phyloP scores from a whole-genome alignment of 192 early-diverging fungal genomes.

The Umbelopsis isabellina region DNA sequence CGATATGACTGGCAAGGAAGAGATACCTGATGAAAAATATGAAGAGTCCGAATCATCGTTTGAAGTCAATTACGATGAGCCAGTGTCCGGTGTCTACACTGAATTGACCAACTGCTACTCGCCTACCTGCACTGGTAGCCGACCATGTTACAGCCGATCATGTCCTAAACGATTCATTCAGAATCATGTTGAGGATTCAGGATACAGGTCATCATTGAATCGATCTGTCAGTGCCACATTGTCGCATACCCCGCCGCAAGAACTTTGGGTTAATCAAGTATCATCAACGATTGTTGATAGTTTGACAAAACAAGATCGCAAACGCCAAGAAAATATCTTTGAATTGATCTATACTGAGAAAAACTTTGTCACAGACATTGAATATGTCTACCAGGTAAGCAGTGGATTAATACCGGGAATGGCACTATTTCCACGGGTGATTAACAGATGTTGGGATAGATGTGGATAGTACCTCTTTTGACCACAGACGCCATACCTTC shows the following conservation, averaged over 20 bases:
- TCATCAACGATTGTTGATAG: constrained; percentile 71
- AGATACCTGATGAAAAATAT: constrained; percentile 1
- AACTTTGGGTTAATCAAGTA: constrained; percentile 86
- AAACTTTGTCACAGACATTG: constrained; percentile 89
- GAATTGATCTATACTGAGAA: constrained; percentile 91
- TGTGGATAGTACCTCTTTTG: constrained; percentile 67
- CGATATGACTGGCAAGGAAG: constrained; percentile 5
- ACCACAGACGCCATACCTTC: constrained; percentile 66
- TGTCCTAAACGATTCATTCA: constrained; percentile 84
- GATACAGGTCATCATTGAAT: background rate
- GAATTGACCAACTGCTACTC: constrained; percentile 93
- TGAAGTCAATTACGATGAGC: constrained; percentile 25
- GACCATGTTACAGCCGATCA: constrained; percentile 86
- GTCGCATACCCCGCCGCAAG: constrained; percentile 39
- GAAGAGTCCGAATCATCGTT: constrained; percentile 15
- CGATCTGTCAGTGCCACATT: constrained; percentile 3
- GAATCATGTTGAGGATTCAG: constrained; percentile 39
- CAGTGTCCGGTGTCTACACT: constrained; percentile 87
- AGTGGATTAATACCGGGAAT: background rate
- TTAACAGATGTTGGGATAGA: constrained; percentile 24
- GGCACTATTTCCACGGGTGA: background rate
- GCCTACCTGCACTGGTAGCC: constrained; percentile 81
- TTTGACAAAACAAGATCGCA: constrained; percentile 75
- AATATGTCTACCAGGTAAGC: constrained; percentile 72
- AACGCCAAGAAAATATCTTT: constrained; percentile 92